phyloP scores from a whole-genome alignment of 139 green algal species.

The Chlorella sorokiniana region DNA sequence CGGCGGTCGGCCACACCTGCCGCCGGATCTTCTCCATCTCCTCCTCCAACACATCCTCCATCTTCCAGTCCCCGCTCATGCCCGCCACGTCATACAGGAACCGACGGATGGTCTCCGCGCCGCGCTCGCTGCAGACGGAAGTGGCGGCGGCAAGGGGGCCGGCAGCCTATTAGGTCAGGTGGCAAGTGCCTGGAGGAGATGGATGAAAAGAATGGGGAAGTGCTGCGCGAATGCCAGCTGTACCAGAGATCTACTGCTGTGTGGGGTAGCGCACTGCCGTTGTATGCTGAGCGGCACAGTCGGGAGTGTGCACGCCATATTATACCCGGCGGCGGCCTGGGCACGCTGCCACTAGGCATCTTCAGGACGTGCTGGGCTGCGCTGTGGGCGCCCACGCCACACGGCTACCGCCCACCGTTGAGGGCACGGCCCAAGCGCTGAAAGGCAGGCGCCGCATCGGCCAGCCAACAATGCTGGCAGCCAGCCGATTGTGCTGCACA shows the following conservation, averaged over 20 bases:
- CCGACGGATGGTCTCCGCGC: slow-evolving; percentile 81
- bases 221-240: too few species aligned
- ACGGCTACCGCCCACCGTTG: too few species aligned
- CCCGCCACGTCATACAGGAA: slow-evolving; percentile 89
- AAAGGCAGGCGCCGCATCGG: too few species aligned
- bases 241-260: too few species aligned
- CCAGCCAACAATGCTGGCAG: too few species aligned
- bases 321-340: not conserved
- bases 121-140: slow-evolving; percentile 49
- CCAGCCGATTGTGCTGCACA: too few species aligned
- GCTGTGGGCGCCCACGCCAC: too few species aligned
- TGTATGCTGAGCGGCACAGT: too few species aligned
- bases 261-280: too few species aligned
- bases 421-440: too few species aligned
- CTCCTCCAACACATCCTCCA: slow-evolving; percentile 95
- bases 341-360: not conserved
- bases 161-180: not conserved
- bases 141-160: not conserved
- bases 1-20: slow-evolving; percentile 44
- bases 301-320: not conserved
- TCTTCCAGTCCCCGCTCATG: slow-evolving; percentile 88
- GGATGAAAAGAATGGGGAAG: too few species aligned
- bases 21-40: slow-evolving; percentile 77
- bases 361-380: not conserved
- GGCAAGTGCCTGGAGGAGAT: not conserved